Conservation (phyloP, 306 rosid genomes). For the Inga leiocalycina region DNA sequence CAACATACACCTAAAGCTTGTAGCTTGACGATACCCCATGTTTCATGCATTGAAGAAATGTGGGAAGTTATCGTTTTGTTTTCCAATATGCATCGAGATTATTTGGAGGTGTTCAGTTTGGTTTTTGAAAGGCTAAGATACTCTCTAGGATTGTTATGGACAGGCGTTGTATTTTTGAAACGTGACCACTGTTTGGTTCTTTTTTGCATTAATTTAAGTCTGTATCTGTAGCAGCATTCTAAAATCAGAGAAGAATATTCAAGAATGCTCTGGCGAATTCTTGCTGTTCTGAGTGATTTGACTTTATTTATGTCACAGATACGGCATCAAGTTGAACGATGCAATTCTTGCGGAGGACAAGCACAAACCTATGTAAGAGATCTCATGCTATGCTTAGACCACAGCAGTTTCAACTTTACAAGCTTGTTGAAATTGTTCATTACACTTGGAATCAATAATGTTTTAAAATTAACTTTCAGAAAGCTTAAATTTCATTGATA, state of each 20-base stretch:
- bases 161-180: neutral
- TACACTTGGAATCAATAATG: neutral
- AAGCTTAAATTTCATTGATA: neutral
- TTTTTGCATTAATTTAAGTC: neutral
- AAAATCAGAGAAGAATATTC: constrained; percentile 15
- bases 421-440: neutral
- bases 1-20: neutral
- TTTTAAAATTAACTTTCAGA: neutral
- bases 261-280: constrained; percentile 3
- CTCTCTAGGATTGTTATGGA: neutral
- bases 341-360: constrained; percentile 94
- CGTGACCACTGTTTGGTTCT: neutral
- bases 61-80: neutral
- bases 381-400: neutral
- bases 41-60: neutral
- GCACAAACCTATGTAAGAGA: constrained; percentile 78
- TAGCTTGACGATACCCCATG: neutral
- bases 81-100: neutral
- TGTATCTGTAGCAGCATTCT: neutral
- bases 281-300: constrained; percentile 12
- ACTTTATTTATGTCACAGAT: constrained; percentile 47
- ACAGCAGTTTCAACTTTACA: neutral
- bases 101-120: neutral
- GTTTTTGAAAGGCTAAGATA: too few species aligned
- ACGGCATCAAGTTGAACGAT: constrained; percentile 70